A percentile compares a stretch with the other conserved stretches of the same genome.
phyloP scores from a whole-genome alignment of 768 basidiomycete species.

The Auricularia cornea region DNA sequence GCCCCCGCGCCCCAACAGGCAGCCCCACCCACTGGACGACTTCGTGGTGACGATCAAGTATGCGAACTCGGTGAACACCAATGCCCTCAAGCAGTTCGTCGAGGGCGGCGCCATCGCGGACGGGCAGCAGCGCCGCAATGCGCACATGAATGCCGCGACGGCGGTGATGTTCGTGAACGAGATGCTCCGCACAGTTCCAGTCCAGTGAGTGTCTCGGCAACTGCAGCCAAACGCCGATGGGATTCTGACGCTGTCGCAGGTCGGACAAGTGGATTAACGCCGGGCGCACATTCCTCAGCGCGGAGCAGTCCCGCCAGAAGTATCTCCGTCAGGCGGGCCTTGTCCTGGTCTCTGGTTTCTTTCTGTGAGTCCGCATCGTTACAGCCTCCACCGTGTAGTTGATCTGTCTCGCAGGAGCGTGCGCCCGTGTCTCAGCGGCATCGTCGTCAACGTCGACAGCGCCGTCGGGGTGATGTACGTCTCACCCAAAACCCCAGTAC shows the following conservation, averaged over 20 bases:
- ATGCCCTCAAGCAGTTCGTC: background rate
- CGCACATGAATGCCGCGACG: background rate
- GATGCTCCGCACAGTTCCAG: background rate
- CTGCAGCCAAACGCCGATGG: background rate
- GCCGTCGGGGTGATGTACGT: background rate
- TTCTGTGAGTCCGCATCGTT: background rate
- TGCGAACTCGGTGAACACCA: background rate
- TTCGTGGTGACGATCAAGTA: background rate
- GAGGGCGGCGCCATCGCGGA: background rate
- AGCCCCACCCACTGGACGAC: background rate
- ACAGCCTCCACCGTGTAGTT: background rate
- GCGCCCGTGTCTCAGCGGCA: background rate
- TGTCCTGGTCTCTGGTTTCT: background rate
- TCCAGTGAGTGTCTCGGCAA: background rate
- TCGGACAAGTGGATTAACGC: background rate
- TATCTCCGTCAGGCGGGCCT: background rate
- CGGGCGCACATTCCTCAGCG: background rate
- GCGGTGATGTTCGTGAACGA: background rate
- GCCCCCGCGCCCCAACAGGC: background rate
- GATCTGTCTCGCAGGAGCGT: background rate
- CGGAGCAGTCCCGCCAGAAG: background rate
- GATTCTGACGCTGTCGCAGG: background rate
- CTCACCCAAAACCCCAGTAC: background rate
- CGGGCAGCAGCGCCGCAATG: background rate
- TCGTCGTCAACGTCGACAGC: background rate